These are phyloP conservation scores for Polysphondylium violaceum DNA, from an alignment of 78 protist genomes.

Conservation along the genomic window DNA sequence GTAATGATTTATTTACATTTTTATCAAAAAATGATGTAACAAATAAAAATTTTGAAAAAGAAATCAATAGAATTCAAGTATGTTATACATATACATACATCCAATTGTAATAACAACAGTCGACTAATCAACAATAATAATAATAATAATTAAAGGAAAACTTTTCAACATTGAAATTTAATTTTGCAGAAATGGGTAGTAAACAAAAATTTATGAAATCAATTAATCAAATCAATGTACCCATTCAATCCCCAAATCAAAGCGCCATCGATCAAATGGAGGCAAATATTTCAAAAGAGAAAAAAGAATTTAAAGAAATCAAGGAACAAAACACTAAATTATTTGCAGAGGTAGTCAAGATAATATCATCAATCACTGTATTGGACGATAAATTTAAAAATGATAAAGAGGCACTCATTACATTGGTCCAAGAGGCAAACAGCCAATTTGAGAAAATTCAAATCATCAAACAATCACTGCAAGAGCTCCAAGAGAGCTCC, in stretches of 20 bases:
- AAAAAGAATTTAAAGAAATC: constrained; percentile 55
- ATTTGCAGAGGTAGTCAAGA: neutral
- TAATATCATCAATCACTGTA: neutral
- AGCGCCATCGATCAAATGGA: neutral
- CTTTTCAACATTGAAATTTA: constrained; percentile 57
- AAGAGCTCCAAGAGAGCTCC: neutral
- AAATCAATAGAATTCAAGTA: constrained; percentile 44
- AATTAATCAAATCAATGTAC: neutral
- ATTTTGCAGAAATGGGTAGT: constrained; percentile 58
- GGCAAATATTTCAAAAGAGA: constrained; percentile 3
- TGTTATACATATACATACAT: neutral
- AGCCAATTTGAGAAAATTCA: neutral
- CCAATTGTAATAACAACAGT: neutral
- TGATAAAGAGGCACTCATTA: neutral
- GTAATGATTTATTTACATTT: no score
- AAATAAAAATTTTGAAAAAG: constrained; percentile 52
- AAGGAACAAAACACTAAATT: constrained; percentile 33
- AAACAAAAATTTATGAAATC: constrained; percentile 60
- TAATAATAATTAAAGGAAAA: constrained; percentile 19
- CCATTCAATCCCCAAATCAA: constrained; percentile 29
- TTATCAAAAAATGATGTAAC: no score
- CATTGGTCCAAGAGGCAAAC: neutral
- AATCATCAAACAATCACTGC: neutral
- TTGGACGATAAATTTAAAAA: constrained; percentile 14
- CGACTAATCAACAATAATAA: neutral